Evolutionary conservation across 805 yeast genomes (phyloP).

Genomic region (Priceomyces fermenticarens): DNA sequence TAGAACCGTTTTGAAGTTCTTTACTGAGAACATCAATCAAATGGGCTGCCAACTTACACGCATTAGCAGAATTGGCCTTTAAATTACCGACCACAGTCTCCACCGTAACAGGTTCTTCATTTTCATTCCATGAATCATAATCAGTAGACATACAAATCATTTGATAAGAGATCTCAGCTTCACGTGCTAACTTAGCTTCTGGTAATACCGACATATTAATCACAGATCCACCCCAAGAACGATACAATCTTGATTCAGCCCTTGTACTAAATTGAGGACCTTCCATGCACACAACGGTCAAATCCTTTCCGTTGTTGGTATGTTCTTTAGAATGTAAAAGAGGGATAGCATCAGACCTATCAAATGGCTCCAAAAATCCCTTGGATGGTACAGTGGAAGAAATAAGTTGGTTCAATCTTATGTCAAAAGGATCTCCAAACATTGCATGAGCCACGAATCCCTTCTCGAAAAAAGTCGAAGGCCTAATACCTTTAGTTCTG

Average conservation of each 20-base stretch:
- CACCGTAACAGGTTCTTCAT: conserved; percentile 96
- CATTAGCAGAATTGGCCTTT: conserved; percentile 83
- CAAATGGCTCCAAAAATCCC: conserved; percentile 55
- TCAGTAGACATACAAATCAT: conserved; percentile 99
- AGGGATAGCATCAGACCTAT: conserved; percentile 29
- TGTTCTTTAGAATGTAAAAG: conserved; percentile 59
- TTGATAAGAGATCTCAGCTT: conserved; percentile 94
- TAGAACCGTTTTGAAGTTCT: conserved; percentile 50
- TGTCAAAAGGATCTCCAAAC: conserved; percentile 95
- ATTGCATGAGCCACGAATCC: conserved; percentile 98
- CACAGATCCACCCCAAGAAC: conserved; percentile 87
- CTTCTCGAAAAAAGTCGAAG: conserved; percentile 81
- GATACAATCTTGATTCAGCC: conserved; percentile 88
- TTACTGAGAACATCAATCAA: conserved; percentile 66
- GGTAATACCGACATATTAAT: conserved; percentile 97
- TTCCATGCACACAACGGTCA: conserved; percentile 94
- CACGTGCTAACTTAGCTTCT: conserved; percentile 96
- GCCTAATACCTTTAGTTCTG: conserved; percentile 92
- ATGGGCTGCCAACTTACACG: conserved; percentile 69
- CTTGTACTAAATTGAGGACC: conserved; percentile 98
- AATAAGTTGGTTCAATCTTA: conserved; percentile 63
- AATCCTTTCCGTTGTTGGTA: conserved; percentile 63
- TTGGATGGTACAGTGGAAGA: conserved; percentile 42
- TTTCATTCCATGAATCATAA: conserved; percentile 97
- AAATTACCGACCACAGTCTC: conserved; percentile 92